Conservation (phyloP, 768 basidiomycete species). For the Cubamyces lactineus region DNA sequence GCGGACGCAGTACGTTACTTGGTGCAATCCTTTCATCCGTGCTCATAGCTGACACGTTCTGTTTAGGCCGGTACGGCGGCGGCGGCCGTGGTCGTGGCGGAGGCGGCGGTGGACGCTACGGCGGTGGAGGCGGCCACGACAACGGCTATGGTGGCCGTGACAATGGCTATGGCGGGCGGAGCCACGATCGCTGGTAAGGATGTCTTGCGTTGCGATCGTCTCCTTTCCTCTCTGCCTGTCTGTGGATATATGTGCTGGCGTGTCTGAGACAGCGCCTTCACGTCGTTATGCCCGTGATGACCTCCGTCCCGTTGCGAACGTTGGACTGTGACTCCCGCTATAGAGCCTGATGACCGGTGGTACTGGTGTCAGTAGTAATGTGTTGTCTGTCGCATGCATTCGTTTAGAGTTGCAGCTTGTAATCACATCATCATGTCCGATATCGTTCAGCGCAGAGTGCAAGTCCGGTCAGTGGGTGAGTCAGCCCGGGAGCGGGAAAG, state of each 20-base stretch:
- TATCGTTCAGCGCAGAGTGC: neutral
- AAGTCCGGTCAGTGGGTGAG: no score
- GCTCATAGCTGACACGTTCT: slow-evolving; percentile 16
- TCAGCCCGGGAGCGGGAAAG: no score
- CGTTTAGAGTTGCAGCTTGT: slow-evolving; percentile 23
- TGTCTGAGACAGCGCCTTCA: neutral
- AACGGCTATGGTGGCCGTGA: slow-evolving; percentile 1
- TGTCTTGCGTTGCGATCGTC: neutral
- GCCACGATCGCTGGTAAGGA: slow-evolving; percentile 38
- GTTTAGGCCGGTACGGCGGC: slow-evolving; percentile 61
- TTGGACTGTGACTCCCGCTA: slow-evolving; percentile 12
- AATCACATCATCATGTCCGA: slow-evolving; percentile 14
- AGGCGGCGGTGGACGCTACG: slow-evolving; percentile 47
- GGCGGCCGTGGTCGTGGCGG: slow-evolving; percentile 42
- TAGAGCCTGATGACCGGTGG: slow-evolving; percentile 11
- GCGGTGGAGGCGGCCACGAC: slow-evolving; percentile 46
- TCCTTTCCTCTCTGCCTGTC: neutral
- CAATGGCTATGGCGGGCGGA: slow-evolving; percentile 41
- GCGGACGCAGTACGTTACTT: slow-evolving; percentile 70
- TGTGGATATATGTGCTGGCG: neutral
- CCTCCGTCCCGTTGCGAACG: neutral
- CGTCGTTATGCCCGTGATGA: slow-evolving; percentile 7
- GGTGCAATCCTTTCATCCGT: no score
- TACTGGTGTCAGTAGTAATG: slow-evolving; percentile 15
- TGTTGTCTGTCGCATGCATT: slow-evolving; percentile 22